These are phyloP conservation scores for Boletus rex-veris DNA, from an alignment of 768 basidiomycete species.

Conservation along the genomic window DNA sequence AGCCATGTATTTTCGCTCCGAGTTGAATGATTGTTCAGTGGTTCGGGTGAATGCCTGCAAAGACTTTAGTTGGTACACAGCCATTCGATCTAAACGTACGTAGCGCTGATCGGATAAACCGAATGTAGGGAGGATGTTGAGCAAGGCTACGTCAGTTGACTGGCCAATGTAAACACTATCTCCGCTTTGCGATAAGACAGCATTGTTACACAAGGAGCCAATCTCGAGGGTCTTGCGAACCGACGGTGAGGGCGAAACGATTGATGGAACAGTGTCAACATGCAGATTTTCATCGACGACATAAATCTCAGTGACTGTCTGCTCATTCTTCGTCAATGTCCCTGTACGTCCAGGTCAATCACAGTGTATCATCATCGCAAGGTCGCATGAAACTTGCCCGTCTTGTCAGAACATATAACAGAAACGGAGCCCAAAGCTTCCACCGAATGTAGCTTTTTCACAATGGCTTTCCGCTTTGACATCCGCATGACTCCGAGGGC, in stretches of 20 bases:
- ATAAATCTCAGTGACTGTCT: slow-evolving; percentile 89
- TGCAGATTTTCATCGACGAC: slow-evolving; percentile 76
- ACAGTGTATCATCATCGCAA: background rate
- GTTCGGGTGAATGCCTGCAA: slow-evolving; percentile 61
- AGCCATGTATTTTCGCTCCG: slow-evolving; percentile 92
- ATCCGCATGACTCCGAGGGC: slow-evolving; percentile 92
- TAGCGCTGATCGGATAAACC: slow-evolving; percentile 64
- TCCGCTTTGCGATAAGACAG: slow-evolving; percentile 58
- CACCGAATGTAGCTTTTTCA: slow-evolving; percentile 94
- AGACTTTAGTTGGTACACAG: slow-evolving; percentile 3
- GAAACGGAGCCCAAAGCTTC: slow-evolving; percentile 92
- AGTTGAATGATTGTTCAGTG: slow-evolving; percentile 88
- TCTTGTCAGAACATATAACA: slow-evolving; percentile 98
- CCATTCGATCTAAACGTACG: slow-evolving; percentile 40
- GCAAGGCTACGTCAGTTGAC: slow-evolving; percentile 87
- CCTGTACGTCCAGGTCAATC: slow-evolving; percentile 38
- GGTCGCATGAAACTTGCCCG: slow-evolving; percentile 47
- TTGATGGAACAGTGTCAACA: slow-evolving; percentile 49
- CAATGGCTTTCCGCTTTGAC: slow-evolving; percentile 93
- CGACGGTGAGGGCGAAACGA: slow-evolving; percentile 56
- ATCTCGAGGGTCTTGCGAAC: slow-evolving; percentile 74
- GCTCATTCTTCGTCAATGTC: slow-evolving; percentile 93
- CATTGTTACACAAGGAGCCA: slow-evolving; percentile 89
- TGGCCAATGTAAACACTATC: slow-evolving; percentile 79
- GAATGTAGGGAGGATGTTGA: slow-evolving; percentile 73